Percentiles rank a stretch among this genome's conserved stretches.
Evolutionary conservation across 257 asterid species (phyloP).

Genomic region (Fraxinus excelsior): DNA sequence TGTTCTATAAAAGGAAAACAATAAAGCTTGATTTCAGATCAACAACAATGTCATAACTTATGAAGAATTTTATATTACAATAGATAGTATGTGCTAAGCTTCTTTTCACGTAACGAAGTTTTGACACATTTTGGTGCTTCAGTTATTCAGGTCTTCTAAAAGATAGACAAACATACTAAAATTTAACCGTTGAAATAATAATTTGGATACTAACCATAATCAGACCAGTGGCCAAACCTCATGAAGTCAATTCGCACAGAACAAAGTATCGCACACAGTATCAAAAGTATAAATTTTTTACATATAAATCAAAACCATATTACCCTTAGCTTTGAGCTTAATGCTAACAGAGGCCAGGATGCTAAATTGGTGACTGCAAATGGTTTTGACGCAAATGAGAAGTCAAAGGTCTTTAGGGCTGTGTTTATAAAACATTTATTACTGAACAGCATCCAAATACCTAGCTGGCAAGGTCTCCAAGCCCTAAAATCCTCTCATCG

Average conservation of each 20-base stretch:
- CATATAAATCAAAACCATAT: not conserved
- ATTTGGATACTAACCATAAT: not conserved
- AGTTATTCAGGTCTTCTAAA: not conserved
- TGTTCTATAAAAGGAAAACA: not conserved
- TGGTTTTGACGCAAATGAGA: too few species aligned
- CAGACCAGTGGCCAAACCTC: not conserved
- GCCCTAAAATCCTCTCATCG: constrained; percentile 96
- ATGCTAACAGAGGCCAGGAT: too few species aligned
- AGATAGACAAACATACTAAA: not conserved
- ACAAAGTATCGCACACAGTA: not conserved
- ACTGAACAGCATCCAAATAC: constrained; percentile 29
- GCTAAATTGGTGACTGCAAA: too few species aligned
- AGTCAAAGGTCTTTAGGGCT: too few species aligned
- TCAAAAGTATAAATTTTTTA: not conserved
- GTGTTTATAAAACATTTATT: too few species aligned
- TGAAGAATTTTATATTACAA: too few species aligned
- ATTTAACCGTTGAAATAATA: not conserved
- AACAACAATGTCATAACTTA: not conserved
- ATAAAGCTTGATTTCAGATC: not conserved
- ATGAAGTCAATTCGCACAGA: not conserved
- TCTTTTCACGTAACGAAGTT: not conserved
- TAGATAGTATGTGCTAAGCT: not conserved
- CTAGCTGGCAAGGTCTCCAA: constrained; percentile 99
- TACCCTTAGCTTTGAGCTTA: not conserved
- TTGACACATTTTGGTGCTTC: too few species aligned